These are phyloP conservation scores for Galerina marginata DNA, from an alignment of 768 basidiomycete species.

Conservation along the genomic window DNA sequence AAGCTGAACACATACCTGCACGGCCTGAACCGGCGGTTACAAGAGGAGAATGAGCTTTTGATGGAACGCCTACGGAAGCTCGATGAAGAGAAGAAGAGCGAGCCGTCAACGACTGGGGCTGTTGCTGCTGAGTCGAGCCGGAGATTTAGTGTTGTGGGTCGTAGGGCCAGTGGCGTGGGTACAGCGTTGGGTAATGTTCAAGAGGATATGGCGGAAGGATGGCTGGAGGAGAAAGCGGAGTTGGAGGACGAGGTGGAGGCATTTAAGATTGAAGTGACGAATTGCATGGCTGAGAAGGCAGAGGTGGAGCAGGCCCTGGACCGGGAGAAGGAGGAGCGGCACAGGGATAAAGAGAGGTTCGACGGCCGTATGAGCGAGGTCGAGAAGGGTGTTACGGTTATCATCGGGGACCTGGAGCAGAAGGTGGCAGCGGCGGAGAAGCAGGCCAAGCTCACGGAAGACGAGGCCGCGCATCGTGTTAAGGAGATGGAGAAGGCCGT, in stretches of 20 bases:
- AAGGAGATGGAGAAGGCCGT: constrained; percentile 55
- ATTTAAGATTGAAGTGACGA: constrained; percentile 53
- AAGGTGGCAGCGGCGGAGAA: constrained; percentile 59
- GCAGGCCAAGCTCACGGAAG: constrained; percentile 44
- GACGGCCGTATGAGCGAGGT: constrained; percentile 74
- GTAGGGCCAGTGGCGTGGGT: constrained; percentile 59
- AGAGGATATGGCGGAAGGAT: constrained; percentile 71
- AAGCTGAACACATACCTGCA: constrained; percentile 90
- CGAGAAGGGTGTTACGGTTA: constrained; percentile 68
- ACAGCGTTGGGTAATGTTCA: constrained; percentile 61
- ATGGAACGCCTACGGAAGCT: constrained; percentile 55
- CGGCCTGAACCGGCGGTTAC: constrained; percentile 79
- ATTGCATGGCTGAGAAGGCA: constrained; percentile 51
- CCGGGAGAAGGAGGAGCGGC: constrained; percentile 61
- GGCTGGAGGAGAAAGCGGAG: constrained; percentile 74
- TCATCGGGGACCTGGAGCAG: constrained; percentile 68
- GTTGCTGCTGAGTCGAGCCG: constrained; percentile 32
- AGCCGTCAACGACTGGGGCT: constrained; percentile 24
- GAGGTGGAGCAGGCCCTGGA: constrained; percentile 52
- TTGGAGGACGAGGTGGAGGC: constrained; percentile 57
- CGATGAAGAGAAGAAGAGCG: constrained; percentile 53
- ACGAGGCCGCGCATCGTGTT: constrained; percentile 38
- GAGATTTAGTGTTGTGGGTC: constrained; percentile 43
- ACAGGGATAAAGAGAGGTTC: constrained; percentile 72
- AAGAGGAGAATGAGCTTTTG: constrained; percentile 83